These are phyloP conservation scores for Calonectria hongkongensis DNA, from an alignment of 2,329 filamentous ascomycete genomes.

Conservation along the genomic window DNA sequence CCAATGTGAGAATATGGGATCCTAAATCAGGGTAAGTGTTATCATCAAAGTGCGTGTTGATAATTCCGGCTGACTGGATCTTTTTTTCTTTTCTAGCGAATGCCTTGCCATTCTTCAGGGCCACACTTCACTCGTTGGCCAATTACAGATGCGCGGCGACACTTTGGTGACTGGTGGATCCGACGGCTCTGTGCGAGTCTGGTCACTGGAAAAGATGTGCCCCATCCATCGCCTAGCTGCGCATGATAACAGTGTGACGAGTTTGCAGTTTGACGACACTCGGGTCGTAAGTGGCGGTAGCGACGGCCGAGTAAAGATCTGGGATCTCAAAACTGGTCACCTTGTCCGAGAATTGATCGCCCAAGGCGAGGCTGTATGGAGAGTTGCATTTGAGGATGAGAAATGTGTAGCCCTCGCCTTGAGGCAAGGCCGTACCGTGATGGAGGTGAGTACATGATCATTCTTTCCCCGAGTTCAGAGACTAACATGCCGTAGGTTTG, in stretches of 20 bases:
- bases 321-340: conserved; percentile 94
- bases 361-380: conserved; percentile 96
- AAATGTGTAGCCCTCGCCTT: conserved; percentile 98
- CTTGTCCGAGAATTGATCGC: conserved; percentile 93
- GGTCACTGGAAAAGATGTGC: conserved; percentile 92
- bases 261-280: conserved; percentile 96
- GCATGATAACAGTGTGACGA: conserved; percentile 98
- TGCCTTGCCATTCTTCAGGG: conserved; percentile 95
- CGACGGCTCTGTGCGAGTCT: conserved; percentile 96
- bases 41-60: background rate
- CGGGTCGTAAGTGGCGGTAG: conserved; percentile 96
- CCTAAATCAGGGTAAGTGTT: conserved; percentile 84
- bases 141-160: conserved; percentile 95
- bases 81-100: conserved; percentile 66
- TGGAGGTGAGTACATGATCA: conserved; percentile 85
- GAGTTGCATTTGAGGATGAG: conserved; percentile 98
- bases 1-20: conserved; percentile 98
- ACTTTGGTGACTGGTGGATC: conserved; percentile 97
- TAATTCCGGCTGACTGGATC: conserved; percentile 56
- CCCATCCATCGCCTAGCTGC: conserved; percentile 96
- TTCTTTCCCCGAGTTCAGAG: background rate
- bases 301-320: conserved; percentile 98
- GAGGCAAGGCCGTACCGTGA: conserved; percentile 89
- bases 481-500: conserved; percentile 80
- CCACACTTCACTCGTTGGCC: conserved; percentile 96